phyloP scores from a whole-genome alignment of 23 red algal genomes.

The Pyropia yezoensis region DNA sequence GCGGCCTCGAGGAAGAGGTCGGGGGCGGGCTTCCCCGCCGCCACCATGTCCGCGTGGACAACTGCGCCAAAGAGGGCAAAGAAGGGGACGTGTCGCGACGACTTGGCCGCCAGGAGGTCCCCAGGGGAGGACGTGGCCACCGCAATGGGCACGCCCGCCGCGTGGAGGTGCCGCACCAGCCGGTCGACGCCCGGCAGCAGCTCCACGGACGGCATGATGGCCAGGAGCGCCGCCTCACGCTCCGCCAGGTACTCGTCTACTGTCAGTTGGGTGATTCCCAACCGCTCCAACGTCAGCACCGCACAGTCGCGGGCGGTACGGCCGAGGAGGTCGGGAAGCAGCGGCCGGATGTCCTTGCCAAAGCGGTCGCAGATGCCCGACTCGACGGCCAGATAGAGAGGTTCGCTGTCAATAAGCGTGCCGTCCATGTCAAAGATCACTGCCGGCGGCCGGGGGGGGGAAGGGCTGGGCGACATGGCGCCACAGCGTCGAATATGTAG shows the following conservation, averaged over 20 bases:
- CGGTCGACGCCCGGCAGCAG: conserved; percentile 33
- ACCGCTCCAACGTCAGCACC: not conserved
- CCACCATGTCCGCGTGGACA: conserved; percentile 52
- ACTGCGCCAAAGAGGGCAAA: conserved; percentile 50
- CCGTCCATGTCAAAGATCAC: conserved; percentile 99
- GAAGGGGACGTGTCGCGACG: conserved; percentile 29
- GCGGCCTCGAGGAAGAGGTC: conserved; percentile 85
- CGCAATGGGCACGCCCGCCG: conserved; percentile 16
- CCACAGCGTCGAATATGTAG: too few relatives aligned
- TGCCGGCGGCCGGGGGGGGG: conserved; percentile 9
- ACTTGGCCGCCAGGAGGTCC: conserved; percentile 29
- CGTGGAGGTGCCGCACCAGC: conserved; percentile 27
- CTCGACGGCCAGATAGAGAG: conserved; percentile 56
- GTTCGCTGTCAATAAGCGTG: conserved; percentile 79
- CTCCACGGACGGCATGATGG: conserved; percentile 4
- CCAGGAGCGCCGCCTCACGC: conserved; percentile 26
- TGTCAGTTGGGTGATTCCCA: conserved; percentile 6
- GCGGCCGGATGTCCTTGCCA: conserved; percentile 39
- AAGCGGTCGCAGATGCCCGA: conserved; percentile 21
- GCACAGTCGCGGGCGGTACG: conserved; percentile 33
- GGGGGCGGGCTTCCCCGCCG: conserved; percentile 70
- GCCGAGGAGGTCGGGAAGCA: conserved; percentile 41
- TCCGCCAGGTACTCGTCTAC: conserved; percentile 35
- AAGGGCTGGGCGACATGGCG: too few relatives aligned
- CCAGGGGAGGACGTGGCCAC: conserved; percentile 51